Evolutionary conservation across 768 basidiomycete species (phyloP).

Genomic region (Hydnomerulius pinastri): DNA sequence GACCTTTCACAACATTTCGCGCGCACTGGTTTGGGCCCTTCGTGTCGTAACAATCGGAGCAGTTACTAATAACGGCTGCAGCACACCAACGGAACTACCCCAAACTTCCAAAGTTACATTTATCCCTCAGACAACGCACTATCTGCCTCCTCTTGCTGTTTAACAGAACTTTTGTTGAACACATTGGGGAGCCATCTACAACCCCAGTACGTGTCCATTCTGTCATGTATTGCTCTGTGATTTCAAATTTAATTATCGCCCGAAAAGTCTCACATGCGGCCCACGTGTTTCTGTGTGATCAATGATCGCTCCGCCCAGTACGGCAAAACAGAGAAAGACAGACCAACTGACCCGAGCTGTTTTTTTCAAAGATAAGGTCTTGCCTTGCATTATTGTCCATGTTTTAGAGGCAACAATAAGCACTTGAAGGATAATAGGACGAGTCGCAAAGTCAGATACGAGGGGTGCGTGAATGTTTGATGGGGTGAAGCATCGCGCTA

Average conservation of each 20-base stretch:
- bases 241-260: slow-evolving; percentile 5
- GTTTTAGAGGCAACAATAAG: too few relatives aligned
- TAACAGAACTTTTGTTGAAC: too few relatives aligned
- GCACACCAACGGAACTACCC: not conserved
- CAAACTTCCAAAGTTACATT: not conserved
- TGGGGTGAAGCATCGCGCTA: slow-evolving; percentile 24
- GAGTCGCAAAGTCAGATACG: not conserved
- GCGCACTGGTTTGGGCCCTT: slow-evolving; percentile 34
- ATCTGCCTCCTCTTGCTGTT: not conserved
- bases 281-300: slow-evolving; percentile 7
- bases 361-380: too few relatives aligned
- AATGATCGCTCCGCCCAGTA: not conserved
- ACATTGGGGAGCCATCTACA: not conserved
- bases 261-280: not conserved
- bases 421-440: too few relatives aligned
- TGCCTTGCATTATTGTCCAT: too few relatives aligned
- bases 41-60: slow-evolving; percentile 33
- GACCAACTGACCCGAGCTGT: too few relatives aligned
- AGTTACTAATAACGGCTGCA: slow-evolving; percentile 28
- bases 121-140: not conserved
- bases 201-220: not conserved
- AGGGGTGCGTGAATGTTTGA: not conserved
- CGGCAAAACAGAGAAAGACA: not conserved
- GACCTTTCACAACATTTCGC: slow-evolving; percentile 1
- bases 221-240: not conserved